Base-by-base conservation (phyloP, 2,329 filamentous ascomycete genomes). In the Fusarium devonianum region DNA sequence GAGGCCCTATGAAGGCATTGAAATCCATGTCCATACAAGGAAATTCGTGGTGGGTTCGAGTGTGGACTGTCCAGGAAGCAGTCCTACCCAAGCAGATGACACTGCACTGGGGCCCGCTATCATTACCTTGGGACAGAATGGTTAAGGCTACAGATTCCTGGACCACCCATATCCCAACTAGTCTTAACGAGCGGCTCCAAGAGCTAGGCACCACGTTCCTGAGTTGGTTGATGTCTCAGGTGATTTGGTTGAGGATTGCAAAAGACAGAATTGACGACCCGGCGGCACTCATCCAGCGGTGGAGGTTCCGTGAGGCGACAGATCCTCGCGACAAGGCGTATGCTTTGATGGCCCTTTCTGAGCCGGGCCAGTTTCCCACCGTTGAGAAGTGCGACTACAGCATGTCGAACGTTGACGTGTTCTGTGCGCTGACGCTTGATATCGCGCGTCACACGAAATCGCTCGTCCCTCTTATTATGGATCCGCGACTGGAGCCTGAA, bases 1-100 rank as follows among this genome's bases (percentile, higher is more conserved):
- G 5, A 12, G 33, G 36, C 10, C 30, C 45, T 4, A 33, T 55
- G 33, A 43, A 39, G 16, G 51, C 46, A 22, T 25, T 55, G 18
- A 17, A 36, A 22, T 34, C 46, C 14, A 11, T 55, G 23, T 29
- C 40, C n/a, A n/a, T n/a, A n/a, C n/a, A n/a, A n/a, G n/a, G n/a
- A n/a, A n/a, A n/a, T n/a, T n/a, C n/a, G n/a, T 41, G 38, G 38
- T 41, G 38, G 38, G 5, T 26, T 8, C 26, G 38, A 5, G 32
- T 41, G 22, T 41, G 38, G 38, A 41, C 38, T 3, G 38, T 41
- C 14, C 28, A 41, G 3, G 38, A 41, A 17, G 38, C 38, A 2
- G 32, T 41, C 13, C 38, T 41, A 5, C 38, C 38, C 14, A 11
- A 16, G 2, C 13, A 21, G 10, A 28, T 28, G 38, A 41, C 19